Base-by-base conservation (phyloP, 108 stramenopile genomes). In the Discostella stelligeroides region DNA sequence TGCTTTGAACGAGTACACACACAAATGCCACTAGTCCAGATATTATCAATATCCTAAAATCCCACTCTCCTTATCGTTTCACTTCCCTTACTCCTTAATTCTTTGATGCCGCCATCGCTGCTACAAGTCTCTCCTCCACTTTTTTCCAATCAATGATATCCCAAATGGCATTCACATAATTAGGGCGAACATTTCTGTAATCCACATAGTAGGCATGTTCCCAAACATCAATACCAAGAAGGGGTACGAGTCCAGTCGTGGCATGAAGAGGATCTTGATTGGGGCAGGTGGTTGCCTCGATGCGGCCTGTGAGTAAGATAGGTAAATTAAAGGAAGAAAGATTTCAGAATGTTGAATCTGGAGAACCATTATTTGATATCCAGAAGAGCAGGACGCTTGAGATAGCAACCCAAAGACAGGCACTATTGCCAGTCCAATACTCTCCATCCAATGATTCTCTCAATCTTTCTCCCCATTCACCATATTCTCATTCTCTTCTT, bases 161-260 rank as follows among this genome's bases (percentile, higher is more conserved):
- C 93, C 94, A 99, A 68, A 97, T 86, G 23, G 83, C 81, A 54
- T 92, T 94, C 24, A 99, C 96, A 84, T 99, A 99, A 72, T 92
- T 94, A 14, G 99, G 97, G 38, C 97, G 87, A 37, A 96, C 96
- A 78, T 99, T 99, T 73, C 97, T 89, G 86, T 98, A 98, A 55
- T 97, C 85, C 9, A 95, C 88, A 72, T 91, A 95, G 76, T 92
- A 95, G 24, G 94, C 94, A 73, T 89, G 90, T 40, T 83, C 84
- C 98, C 98, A 99, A 28, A 99, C 97, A 81, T 98, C 99, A 79
- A 99, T 97, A 24, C 99, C 99, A 18, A 98, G 72, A 20, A 99
- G 83, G 20, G 99, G 99, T 27, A 95, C 92, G 25, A 98, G 89
- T 17, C 99, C 99, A n/a, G 97, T 97, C 6, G 97, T 97, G 12